Evolutionary conservation across 1,284 basidiomycete genomes (phyloP), one percentile per base, ranked within the genome.

Genomic region (Apiotrichum domesticum): DNA sequence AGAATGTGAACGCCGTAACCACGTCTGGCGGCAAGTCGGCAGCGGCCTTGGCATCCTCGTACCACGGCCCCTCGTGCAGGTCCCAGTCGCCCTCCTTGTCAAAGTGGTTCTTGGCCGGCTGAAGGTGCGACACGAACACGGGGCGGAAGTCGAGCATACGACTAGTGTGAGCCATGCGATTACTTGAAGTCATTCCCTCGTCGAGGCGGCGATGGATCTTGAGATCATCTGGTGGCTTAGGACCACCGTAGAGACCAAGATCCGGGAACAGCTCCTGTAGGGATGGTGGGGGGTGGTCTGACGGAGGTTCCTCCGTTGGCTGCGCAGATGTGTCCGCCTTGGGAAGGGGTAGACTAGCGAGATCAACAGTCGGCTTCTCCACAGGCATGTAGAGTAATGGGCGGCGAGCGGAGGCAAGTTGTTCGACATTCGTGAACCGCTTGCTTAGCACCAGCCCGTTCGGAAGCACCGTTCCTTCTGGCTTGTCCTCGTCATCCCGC

Each of bases 71-170:
- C 57, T 72, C 77, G 43, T 66, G 74, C 52, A 78, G 56, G 45
- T 78, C 71, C 80, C 80, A 81, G 13, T 67, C 55, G 13, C 69
- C 74, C n/a, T 70, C 69, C 14, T 55, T 54, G 21, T 65, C 64
- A 42, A 60, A 58, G 4, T 74, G 67, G 54, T 80, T 80, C 55
- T 74, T 72, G 0, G 79, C 78, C 0, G 82, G 83, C 45, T 82
- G 73, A 5, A 84, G 66, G 4, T 80, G 79, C 42, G 80, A 81
- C 40, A 83, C 78, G 11, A 84, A 77, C 11, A 82, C 68, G 0
- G 82, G 82, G 45, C 79, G 78, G 33, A 79, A 73, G 52, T 84
- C 82, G 63, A 83, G 74, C 35, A 83, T 67, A 34, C 81, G 72
- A 2, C 79, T 79, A 2, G 80, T 80, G 53, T 82, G 81, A 0